phyloP scores from a whole-genome alignment of 208 protist genomes.

The Phytomonas serpens region DNA sequence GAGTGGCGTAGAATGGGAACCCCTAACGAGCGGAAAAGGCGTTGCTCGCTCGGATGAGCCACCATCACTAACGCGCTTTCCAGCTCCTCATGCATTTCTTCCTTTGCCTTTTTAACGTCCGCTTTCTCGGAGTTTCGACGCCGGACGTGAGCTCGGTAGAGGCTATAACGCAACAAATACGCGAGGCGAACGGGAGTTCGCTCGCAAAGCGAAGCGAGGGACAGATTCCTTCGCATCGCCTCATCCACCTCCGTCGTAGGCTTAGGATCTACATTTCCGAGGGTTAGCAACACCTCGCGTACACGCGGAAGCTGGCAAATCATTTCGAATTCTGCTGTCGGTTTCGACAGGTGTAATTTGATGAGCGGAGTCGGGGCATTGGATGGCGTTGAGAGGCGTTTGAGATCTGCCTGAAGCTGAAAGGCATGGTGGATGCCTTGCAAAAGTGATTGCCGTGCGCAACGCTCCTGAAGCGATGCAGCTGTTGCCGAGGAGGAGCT shows the following conservation, averaged over 20 bases:
- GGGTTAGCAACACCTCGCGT: slow-evolving; percentile 12
- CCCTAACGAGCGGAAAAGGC: slow-evolving; percentile 16
- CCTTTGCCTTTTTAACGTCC: neutral
- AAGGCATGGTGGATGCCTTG: slow-evolving; percentile 46
- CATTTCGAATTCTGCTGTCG: slow-evolving; percentile 52
- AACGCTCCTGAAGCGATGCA: slow-evolving; percentile 56
- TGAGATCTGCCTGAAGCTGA: slow-evolving; percentile 30
- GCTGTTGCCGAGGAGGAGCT: neutral
- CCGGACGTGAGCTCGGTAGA: neutral
- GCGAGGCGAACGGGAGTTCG: slow-evolving; percentile 24
- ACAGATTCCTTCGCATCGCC: slow-evolving; percentile 21
- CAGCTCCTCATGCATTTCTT: neutral
- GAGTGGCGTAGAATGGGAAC: slow-evolving; percentile 17
- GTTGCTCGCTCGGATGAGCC: slow-evolving; percentile 16
- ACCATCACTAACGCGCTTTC: slow-evolving; percentile 12
- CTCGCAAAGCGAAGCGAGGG: slow-evolving; percentile 34
- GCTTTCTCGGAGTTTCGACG: slow-evolving; percentile 11
- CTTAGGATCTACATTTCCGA: neutral
- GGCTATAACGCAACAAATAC: slow-evolving; percentile 28
- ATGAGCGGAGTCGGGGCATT: slow-evolving; percentile 11
- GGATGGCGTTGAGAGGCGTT: neutral
- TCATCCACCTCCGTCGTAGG: neutral
- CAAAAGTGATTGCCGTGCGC: slow-evolving; percentile 36
- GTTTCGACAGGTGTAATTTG: slow-evolving; percentile 10
- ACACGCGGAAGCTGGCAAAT: slow-evolving; percentile 32